Evolutionary conservation across 768 basidiomycete species (phyloP).

Genomic region (Mrakia hoshinonis): DNA sequence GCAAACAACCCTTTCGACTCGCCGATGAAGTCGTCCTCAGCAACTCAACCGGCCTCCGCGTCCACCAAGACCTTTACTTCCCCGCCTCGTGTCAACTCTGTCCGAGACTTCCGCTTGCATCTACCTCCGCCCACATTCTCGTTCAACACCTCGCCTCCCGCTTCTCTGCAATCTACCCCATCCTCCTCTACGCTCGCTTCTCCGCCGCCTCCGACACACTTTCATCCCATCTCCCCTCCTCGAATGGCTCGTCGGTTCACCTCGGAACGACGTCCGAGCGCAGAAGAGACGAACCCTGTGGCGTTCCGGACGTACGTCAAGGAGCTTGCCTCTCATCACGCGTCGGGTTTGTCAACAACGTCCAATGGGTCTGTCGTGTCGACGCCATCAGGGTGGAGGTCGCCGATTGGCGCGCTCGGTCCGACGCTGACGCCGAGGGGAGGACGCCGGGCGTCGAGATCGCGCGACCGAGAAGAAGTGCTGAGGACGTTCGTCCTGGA

Average conservation of each 20-base stretch:
- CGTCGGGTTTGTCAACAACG: neutral
- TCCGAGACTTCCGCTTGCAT: conserved; percentile 39
- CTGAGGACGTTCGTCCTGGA: neutral
- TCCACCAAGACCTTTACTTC: neutral
- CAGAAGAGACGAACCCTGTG: conserved; percentile 1
- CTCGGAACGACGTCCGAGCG: neutral
- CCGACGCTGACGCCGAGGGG: neutral
- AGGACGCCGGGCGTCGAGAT: neutral
- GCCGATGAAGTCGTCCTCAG: neutral
- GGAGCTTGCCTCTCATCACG: conserved; percentile 13
- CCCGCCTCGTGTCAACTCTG: conserved; percentile 35
- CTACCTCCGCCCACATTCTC: conserved; percentile 35
- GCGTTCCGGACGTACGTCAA: conserved; percentile 1
- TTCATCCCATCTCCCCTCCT: neutral
- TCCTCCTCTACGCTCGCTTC: neutral
- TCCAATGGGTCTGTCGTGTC: neutral
- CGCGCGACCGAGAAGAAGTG: neutral
- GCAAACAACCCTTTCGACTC: neutral
- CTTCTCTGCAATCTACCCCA: neutral
- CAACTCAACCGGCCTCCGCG: neutral
- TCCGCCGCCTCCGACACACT: neutral
- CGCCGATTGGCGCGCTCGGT: neutral
- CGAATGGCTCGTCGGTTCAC: neutral
- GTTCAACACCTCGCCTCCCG: neutral
- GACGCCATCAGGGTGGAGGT: neutral